Evolutionary conservation across 441 rosid genomes (phyloP).

Genomic region (Populus hybrid): DNA sequence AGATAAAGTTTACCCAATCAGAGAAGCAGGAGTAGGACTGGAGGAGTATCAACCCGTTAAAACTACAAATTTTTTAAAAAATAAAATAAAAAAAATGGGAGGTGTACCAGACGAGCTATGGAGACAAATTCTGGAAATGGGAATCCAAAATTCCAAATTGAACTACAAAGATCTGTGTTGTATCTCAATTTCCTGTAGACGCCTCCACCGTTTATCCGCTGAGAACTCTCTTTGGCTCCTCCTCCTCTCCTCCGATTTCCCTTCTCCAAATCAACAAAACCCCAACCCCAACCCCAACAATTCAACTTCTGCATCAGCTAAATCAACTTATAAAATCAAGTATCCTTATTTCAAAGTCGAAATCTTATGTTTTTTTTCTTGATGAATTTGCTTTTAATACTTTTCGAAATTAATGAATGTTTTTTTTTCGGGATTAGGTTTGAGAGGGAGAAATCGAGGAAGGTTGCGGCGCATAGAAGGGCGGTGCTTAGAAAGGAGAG

Average conservation of each 20-base stretch:
- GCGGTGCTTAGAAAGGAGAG: slow-evolving; percentile 69
- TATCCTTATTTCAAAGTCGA: neutral
- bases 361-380: neutral
- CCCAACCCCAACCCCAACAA: neutral
- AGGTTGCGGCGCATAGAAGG: slow-evolving; percentile 49
- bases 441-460: slow-evolving; percentile 66
- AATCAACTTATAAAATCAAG: slow-evolving; percentile 54
- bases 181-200: slow-evolving; percentile 74
- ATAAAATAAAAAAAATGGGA: slow-evolving; percentile 19
- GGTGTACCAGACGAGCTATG: slow-evolving; percentile 77
- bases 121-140: slow-evolving; percentile 61
- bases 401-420: neutral
- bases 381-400: neutral
- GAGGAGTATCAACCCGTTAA: neutral
- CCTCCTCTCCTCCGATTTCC: slow-evolving; percentile 54
- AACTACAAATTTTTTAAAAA: neutral
- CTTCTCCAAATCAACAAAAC: slow-evolving; percentile 31
- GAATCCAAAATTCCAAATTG: slow-evolving; percentile 40
- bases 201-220: slow-evolving; percentile 59
- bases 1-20: too few relatives aligned
- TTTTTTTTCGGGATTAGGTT: slow-evolving; percentile 38
- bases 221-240: slow-evolving; percentile 67
- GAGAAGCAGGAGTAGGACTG: too few relatives aligned
- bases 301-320: slow-evolving; percentile 23
- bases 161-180: slow-evolving; percentile 65